Evolutionary conservation across 2,329 filamentous ascomycete species (phyloP).

Genomic region (Harringtonia aguacate): DNA sequence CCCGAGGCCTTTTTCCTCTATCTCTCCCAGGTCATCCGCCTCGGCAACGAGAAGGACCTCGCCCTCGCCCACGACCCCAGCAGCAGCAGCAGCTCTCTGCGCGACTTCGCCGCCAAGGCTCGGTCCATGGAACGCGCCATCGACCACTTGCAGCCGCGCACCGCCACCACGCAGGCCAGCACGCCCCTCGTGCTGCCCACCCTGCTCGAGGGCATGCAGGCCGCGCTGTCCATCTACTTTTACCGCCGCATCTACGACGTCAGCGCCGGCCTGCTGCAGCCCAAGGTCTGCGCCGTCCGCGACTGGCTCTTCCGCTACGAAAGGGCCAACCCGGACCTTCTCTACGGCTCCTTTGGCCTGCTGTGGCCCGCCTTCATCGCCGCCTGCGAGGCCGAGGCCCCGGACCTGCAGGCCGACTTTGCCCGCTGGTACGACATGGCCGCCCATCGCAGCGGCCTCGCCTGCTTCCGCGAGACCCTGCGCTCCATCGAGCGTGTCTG

Average conservation of each 20-base stretch:
- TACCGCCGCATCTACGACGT: constrained; percentile 27
- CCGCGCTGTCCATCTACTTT: constrained; percentile 26
- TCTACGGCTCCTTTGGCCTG: constrained; percentile 19
- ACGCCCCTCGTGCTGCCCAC: constrained; percentile 13
- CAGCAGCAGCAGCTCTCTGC: constrained; percentile 13
- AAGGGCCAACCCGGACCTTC: constrained; percentile 12
- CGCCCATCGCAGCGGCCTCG: constrained; percentile 18
- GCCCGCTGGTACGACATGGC: constrained; percentile 21
- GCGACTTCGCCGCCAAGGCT: constrained; percentile 18
- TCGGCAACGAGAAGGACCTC: constrained; percentile 24
- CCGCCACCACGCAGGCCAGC: constrained; percentile 1
- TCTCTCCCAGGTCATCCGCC: constrained; percentile 23
- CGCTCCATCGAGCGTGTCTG: constrained; percentile 18
- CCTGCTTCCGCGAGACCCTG: constrained; percentile 19
- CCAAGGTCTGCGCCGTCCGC: constrained; percentile 19
- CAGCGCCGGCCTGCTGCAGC: constrained; percentile 22
- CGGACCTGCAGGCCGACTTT: constrained; percentile 19
- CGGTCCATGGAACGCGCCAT: constrained; percentile 22
- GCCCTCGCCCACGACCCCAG: constrained; percentile 7
- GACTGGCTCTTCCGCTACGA: constrained; percentile 21
- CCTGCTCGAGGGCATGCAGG: constrained; percentile 23
- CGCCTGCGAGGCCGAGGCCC: constrained; percentile 23
- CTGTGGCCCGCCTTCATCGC: constrained; percentile 29
- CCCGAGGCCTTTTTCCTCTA: constrained; percentile 23
- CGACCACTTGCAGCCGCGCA: constrained; percentile 7